Evolutionary conservation across 805 yeast genomes (phyloP), one percentile per base, ranked within the genome.

Genomic region (Candida saitoana): DNA sequence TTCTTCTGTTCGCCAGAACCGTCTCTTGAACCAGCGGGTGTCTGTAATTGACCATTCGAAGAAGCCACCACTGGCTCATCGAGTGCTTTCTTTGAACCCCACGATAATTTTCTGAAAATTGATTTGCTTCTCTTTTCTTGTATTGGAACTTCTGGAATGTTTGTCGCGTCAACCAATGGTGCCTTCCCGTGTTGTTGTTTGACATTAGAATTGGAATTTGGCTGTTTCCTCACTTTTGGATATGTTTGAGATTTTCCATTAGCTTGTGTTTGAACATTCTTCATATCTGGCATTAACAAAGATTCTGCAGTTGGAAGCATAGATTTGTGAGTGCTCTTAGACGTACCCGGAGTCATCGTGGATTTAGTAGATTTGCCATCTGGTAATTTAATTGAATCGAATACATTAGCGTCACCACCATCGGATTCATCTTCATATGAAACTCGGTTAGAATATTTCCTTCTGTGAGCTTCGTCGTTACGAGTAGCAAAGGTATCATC

Each of bases 321-420:
- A 2, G 67, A 56, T 44, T 55, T 57, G 35, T 53, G 44, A 39
- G 49, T 51, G 16, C 43, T 45, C 12, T 32, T 45, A 3, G 38
- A 36, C 11, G 44, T 20, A 18, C 41, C 24, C 5, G 41, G 22
- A 9, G 43, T 41, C 11, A 37, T 41, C 17, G 46, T 38, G 25
- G 49, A 42, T 18, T 37, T 44, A 4, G 39, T 41, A 2, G 42
- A 30, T 36, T 46, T 48, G 4, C 49, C 67, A 32, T 73, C 73
- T 5, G 82, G 83, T 43, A 77, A 56, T 49, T 71, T 70, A 46
- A 74, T 65, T 41, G 63, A 63, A 46, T 73, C 78, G 55, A 75
- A 73, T 19, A 71, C 62, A 18, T 56, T 63, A 12, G 57, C 65
- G 3, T 65, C 60, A 2, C 64, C 62, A 17, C 40, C 50, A 18